Percentiles rank a stretch among this genome's conserved stretches.
Evolutionary conservation across 768 basidiomycete species (phyloP).

Genomic region (Kwoniella sp.): DNA sequence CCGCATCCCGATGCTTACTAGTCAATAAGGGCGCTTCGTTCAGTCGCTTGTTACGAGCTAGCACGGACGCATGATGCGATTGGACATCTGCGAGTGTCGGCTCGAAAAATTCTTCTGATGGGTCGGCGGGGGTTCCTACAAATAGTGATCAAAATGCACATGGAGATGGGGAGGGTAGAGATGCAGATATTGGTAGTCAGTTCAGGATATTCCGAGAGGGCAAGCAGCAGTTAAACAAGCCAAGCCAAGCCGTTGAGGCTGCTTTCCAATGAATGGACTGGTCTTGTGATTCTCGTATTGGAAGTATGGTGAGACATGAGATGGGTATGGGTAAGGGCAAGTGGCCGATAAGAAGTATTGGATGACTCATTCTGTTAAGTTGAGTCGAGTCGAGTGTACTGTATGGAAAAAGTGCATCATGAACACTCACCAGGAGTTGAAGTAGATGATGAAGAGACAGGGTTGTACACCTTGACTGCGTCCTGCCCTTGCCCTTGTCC

Average conservation of each 20-base stretch:
- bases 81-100: slow-evolving; percentile 49
- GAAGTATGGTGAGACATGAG: no score
- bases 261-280: no score
- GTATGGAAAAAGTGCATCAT: not conserved
- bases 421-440: slow-evolving; percentile 5
- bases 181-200: no score
- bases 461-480: slow-evolving; percentile 24
- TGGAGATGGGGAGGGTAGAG: not conserved
- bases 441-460: slow-evolving; percentile 2
- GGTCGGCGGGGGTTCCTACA: slow-evolving; percentile 32
- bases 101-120: slow-evolving; percentile 48
- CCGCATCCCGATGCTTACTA: slow-evolving; percentile 47
- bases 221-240: no score
- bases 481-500: not conserved
- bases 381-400: no score
- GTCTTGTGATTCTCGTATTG: no score
- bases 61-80: slow-evolving; percentile 43
- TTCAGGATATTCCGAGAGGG: no score
- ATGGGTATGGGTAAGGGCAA: no score
- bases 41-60: slow-evolving; percentile 42
- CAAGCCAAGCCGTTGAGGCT: no score
- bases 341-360: no score
- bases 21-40: slow-evolving; percentile 52
- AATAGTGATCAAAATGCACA: not conserved
- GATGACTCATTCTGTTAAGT: no score